Percentiles rank a stretch among this genome's conserved stretches.
Conservation (phyloP, 371 early-diverging fungal genomes). For the Vairimorpha ceranae region DNA sequence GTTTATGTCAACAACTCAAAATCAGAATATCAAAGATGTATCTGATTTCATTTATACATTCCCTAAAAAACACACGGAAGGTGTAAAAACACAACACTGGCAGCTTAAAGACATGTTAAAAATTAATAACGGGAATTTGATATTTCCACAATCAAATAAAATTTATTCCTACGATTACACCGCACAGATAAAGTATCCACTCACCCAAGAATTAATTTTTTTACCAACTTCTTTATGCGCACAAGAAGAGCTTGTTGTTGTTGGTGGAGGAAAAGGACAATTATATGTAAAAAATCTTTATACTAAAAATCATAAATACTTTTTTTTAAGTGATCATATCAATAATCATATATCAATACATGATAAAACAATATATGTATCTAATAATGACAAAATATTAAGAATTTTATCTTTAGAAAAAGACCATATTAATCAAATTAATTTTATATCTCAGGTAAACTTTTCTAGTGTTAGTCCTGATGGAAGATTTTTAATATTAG, state of each 20-base stretch:
- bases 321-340: constrained; percentile 73
- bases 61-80: constrained; percentile 44
- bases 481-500: constrained; percentile 71
- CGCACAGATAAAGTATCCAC: constrained; percentile 66
- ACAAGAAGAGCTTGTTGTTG: constrained; percentile 70
- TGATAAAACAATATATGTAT: constrained; percentile 68
- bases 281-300: constrained; percentile 70
- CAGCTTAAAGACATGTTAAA: constrained; percentile 75
- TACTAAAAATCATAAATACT: constrained; percentile 66
- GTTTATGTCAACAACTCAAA: constrained; percentile 5
- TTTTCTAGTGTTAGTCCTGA: constrained; percentile 72
- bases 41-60: constrained; percentile 23
- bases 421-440: constrained; percentile 67
- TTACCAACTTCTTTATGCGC: constrained; percentile 72
- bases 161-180: constrained; percentile 66
- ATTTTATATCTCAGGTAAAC: constrained; percentile 56
- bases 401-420: constrained; percentile 68
- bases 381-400: constrained; percentile 84
- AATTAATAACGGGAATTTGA: constrained; percentile 31
- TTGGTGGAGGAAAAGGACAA: constrained; percentile 78
- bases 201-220: constrained; percentile 69
- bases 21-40: constrained; percentile 11
- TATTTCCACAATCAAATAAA: constrained; percentile 65
- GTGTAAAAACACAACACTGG: constrained; percentile 65
- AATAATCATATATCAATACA: constrained; percentile 71